Evolutionary conservation across 176 grass and related monocot species (phyloP).

Genomic region (Panicum miliaceum): DNA sequence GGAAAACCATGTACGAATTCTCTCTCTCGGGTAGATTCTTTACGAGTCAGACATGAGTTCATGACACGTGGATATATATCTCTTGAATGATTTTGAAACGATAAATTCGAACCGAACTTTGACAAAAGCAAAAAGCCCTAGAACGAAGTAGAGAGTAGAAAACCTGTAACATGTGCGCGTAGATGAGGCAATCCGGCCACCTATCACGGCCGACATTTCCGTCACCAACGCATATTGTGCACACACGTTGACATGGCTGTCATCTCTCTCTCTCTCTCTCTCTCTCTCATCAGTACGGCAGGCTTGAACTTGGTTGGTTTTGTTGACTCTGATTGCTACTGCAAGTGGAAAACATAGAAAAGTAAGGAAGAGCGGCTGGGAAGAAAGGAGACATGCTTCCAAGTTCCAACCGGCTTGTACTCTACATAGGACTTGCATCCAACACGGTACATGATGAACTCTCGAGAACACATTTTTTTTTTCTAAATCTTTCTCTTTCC

Average conservation of each 20-base stretch:
- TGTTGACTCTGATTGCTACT: neutral
- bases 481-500: neutral
- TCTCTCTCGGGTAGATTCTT: neutral
- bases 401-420: constrained; percentile 5
- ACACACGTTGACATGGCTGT: constrained; percentile 2
- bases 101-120: constrained; percentile 39
- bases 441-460: neutral
- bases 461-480: neutral
- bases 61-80: neutral
- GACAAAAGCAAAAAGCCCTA: constrained; percentile 15
- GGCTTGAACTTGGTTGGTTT: neutral
- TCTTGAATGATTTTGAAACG: neutral
- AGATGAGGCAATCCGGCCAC: constrained; percentile 14
- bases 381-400: constrained; percentile 2
- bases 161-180: neutral
- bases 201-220: constrained; percentile 34
- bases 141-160: neutral
- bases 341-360: constrained; percentile 34
- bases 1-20: neutral
- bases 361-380: neutral
- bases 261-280: neutral
- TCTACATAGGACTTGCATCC: neutral
- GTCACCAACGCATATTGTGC: neutral
- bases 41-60: neutral
- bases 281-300: neutral